phyloP scores from a whole-genome alignment of 352 stramenopile species.

The Phytophthora litchii region DNA sequence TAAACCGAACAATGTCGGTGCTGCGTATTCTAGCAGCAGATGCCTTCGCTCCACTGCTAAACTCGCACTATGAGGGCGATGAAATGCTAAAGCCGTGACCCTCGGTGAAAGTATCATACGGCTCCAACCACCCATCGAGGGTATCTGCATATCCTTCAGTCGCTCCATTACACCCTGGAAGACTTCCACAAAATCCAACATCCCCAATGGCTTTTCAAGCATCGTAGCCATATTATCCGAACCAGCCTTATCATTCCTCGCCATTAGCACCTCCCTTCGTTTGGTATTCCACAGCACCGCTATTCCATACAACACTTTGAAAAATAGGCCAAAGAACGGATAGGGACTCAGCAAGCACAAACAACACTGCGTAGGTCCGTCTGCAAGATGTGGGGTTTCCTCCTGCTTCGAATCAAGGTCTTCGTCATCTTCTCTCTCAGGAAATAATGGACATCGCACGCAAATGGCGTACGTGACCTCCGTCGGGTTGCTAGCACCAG shows the following conservation, averaged over 20 bases:
- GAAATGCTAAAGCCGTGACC: slow-evolving; percentile 74
- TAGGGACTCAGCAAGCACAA: slow-evolving; percentile 78
- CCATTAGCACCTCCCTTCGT: slow-evolving; percentile 36
- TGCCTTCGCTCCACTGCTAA: slow-evolving; percentile 60
- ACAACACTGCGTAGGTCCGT: slow-evolving; percentile 59
- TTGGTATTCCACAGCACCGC: slow-evolving; percentile 73
- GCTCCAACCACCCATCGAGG: slow-evolving; percentile 78
- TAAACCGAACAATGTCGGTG: slow-evolving; percentile 68
- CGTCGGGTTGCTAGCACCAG: slow-evolving; percentile 50
- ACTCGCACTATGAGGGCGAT: slow-evolving; percentile 70
- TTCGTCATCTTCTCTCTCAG: slow-evolving; percentile 41
- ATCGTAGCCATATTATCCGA: slow-evolving; percentile 21
- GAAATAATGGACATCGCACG: slow-evolving; percentile 64
- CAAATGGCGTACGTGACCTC: slow-evolving; percentile 78
- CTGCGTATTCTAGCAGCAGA: slow-evolving; percentile 76
- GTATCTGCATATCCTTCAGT: slow-evolving; percentile 65
- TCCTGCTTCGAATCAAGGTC: background rate
- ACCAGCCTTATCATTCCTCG: slow-evolving; percentile 15
- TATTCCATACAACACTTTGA: slow-evolving; percentile 82
- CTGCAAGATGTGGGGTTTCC: background rate
- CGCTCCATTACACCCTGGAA: slow-evolving; percentile 70
- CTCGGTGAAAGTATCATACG: slow-evolving; percentile 61
- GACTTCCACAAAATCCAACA: slow-evolving; percentile 65
- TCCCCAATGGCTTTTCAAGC: slow-evolving; percentile 38
- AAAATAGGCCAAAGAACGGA: slow-evolving; percentile 87